These are phyloP conservation scores for Fusarium cyanostomum DNA, from an alignment of 2,329 filamentous ascomycete genomes.

Conservation along the genomic window DNA sequence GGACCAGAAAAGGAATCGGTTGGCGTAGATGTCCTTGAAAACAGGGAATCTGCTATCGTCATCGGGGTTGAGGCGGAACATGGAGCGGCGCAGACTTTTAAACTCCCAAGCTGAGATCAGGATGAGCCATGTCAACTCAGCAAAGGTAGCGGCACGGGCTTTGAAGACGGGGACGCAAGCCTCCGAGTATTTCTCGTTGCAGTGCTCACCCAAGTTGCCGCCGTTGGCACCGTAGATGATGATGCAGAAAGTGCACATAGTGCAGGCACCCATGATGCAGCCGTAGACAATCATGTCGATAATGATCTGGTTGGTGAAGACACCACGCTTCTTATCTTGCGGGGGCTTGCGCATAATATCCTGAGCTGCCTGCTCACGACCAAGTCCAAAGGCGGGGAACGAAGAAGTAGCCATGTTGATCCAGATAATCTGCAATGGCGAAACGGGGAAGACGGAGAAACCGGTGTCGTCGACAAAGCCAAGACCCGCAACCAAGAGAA, in stretches of 20 bases:
- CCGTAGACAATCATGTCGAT: conserved; percentile 85
- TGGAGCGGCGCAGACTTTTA: conserved; percentile 74
- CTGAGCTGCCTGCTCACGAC: conserved; percentile 77
- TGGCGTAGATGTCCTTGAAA: conserved; percentile 72
- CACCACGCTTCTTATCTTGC: conserved; percentile 71
- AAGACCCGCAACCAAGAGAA: conserved; percentile 81
- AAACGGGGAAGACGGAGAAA: conserved; percentile 85
- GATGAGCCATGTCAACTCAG: conserved; percentile 77
- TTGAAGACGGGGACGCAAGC: conserved; percentile 70
- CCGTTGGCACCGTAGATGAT: conserved; percentile 65
- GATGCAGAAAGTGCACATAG: conserved; percentile 72
- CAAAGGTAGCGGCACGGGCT: conserved; percentile 77
- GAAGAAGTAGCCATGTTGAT: conserved; percentile 94
- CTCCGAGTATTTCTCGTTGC: conserved; percentile 68
- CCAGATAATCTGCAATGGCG: conserved; percentile 89
- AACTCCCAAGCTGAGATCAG: conserved; percentile 82
- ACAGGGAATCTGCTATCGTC: conserved; percentile 61
- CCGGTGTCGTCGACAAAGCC: conserved; percentile 77
- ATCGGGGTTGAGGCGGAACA: conserved; percentile 72
- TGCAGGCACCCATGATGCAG: conserved; percentile 77
- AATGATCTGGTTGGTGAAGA: conserved; percentile 82
- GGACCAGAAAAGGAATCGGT: conserved; percentile 76
- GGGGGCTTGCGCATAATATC: conserved; percentile 85
- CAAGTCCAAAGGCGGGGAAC: conserved; percentile 87
- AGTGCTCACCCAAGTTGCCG: conserved; percentile 66